These are phyloP conservation scores for Pyronema domesticum DNA, from an alignment of 495 filamentous ascomycete species.

Conservation along the genomic window DNA sequence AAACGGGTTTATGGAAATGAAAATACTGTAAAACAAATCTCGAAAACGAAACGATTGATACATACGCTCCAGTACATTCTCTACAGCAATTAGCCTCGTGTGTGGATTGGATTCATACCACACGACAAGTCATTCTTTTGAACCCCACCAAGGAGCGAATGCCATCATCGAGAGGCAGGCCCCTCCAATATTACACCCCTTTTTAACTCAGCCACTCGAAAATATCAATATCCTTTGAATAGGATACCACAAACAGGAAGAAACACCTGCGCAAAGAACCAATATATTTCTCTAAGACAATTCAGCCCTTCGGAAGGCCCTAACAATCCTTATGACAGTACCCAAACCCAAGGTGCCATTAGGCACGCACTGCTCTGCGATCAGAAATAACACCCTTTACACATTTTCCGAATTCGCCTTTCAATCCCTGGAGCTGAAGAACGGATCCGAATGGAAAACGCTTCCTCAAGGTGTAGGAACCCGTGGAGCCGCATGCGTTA, in stretches of 20 bases:
- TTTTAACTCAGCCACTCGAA: not conserved
- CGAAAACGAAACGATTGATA: not conserved
- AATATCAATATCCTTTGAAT: not conserved
- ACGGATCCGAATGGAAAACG: constrained; percentile 52
- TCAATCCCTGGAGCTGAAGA: constrained; percentile 47
- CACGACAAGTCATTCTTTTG: not conserved
- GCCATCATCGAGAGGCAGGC: constrained; percentile 5
- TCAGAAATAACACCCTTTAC: constrained; percentile 73
- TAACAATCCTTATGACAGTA: not conserved
- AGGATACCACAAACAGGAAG: not conserved
- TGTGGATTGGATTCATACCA: not conserved
- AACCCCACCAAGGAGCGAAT: not conserved
- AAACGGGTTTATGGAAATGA: not conserved
- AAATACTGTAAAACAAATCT: not conserved
- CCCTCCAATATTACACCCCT: not conserved
- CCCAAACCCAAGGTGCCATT: constrained; percentile 1
- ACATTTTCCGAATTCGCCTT: constrained; percentile 61
- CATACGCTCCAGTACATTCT: not conserved
- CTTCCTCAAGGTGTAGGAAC: constrained; percentile 48
- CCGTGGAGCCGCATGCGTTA: constrained; percentile 59
- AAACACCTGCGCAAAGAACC: not conserved
- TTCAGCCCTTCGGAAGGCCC: not conserved
- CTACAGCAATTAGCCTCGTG: not conserved
- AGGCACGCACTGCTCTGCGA: constrained; percentile 45
- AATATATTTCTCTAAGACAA: not conserved